Base-by-base conservation (phyloP, 257 asterid genomes). In the Scutellaria barbata region DNA sequence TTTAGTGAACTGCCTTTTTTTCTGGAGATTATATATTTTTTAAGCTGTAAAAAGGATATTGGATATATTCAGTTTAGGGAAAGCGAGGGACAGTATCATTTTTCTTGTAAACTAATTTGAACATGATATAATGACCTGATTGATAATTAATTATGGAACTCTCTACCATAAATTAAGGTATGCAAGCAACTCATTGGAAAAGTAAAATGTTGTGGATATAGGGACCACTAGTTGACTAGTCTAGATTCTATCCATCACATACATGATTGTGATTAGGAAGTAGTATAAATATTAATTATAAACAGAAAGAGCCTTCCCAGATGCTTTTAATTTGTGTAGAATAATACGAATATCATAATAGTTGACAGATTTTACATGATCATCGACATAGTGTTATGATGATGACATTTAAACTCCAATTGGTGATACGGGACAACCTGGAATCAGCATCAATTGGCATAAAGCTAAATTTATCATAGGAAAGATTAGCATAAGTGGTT, bases 381-480 rank as follows among this genome's bases (percentile, higher is more conserved):
- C 9, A 14, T 72, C 7, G 53, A 30, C 60, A 69, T 63, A 62
- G 45, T 69, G 52, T 10, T 40, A 51, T 39, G 58, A 71, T 64
- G 14, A 47, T 60, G 71, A 66, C 77, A 48, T 25, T 17, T 30
- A 51, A 58, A 13, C 64, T 48, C 30, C 58, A 16, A 10, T 40
- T 68, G 22, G 52, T 18, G 60, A 53, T 42, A 9, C 20, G 20
- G 45, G 48, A 25, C 70, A 39, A 48, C 65, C 43, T 57, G 64
- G 74, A 77, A 77, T 77, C 71, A 72, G 70, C 46, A 65, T 71
- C 60, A 40, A 66, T 39, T 46, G 33, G 35, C 42, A 71, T 48
- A 39, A 39, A 45, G 72, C 66, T 76, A 63, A 54, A 18, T 64
- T 11, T 39, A 35, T 45, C 57, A 20, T 39, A 39, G 35, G 42